Base-by-base conservation (phyloP, 2,329 filamentous ascomycete genomes). In the Elsinoe batatas region DNA sequence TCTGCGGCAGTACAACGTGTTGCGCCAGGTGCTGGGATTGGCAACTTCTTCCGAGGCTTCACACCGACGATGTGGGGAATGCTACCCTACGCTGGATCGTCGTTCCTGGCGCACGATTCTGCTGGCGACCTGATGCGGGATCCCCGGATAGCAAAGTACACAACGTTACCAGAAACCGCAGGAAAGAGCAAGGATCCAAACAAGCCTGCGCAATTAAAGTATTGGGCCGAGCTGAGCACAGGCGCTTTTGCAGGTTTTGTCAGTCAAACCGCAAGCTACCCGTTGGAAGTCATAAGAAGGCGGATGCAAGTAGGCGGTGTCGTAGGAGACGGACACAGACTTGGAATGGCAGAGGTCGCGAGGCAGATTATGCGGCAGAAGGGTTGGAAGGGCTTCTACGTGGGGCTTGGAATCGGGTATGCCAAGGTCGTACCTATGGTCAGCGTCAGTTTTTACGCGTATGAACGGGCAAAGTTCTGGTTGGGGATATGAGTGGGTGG, bases 281-380 rank as follows among this genome's bases (percentile, higher is more conserved):
- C 93, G 4, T 77, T 98, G 2, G 93, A 98, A 70, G 88, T 98
- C 13, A 86, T 97, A 57, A 78, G 93, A 58, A 79, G 93, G 60
- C 79, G 93, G 47, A 97, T 98, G 91, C 93, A 98, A 69, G 93
- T 98, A 12, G 88, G 89, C 47, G 93, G 91, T 10, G 91, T 91
- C 0, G 89, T 97, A 0, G 93, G 93, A 1, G 91, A 97, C 67
- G 91, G 91, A 0, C 88, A 82, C 63, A 76, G 87, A 44, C 71
- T 95, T 44, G 77, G 83, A 51, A 88, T 98, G 60, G 73, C 75
- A 13, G 91, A 97, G 72, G 95, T 91, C 1, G 84, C 84, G 2
- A 74, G 72, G 61, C 79, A 83, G 67, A 93, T 98, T 60, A 83
- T 83, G 62, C 74, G 78, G 44, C 89, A 96, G 71, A 79, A 78